Conservation (phyloP, 2,329 filamentous ascomycete genomes). For the Colletotrichum spinosum region DNA sequence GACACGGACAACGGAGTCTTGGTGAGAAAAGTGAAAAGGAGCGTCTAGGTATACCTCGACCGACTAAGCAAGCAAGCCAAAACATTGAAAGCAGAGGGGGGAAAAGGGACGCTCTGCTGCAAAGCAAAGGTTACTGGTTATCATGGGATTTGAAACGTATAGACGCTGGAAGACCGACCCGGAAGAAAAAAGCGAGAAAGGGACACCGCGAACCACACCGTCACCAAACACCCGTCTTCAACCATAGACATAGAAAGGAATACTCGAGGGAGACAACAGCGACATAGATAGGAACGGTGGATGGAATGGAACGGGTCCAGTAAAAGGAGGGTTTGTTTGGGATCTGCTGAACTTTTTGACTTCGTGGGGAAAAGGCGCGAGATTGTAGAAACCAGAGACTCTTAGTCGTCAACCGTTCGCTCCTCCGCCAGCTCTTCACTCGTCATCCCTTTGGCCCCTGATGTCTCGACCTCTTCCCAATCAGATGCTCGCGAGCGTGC, state of each 20-base stretch:
- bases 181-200: background rate
- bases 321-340: background rate
- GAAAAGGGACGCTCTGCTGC: background rate
- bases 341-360: conserved; percentile 35
- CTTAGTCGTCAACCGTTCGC: conserved; percentile 15
- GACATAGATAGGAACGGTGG: background rate
- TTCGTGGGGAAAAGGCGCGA: conserved; percentile 30
- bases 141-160: conserved; percentile 8
- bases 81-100: background rate
- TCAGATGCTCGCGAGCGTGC: conserved; percentile 14
- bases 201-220: background rate
- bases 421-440: conserved; percentile 1
- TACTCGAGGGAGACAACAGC: conserved; percentile 5
- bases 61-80: background rate
- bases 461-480: conserved; percentile 3
- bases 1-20: background rate
- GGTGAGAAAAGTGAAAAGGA: conserved; percentile 1
- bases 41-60: conserved; percentile 10
- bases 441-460: background rate
- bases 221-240: background rate
- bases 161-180: conserved; percentile 9
- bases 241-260: conserved; percentile 5
- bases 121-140: background rate
- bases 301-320: background rate
- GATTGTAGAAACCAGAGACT: conserved; percentile 1